phyloP scores from a whole-genome alignment of 2,329 filamentous ascomycete species.

The Periglandula ipomoeae region DNA sequence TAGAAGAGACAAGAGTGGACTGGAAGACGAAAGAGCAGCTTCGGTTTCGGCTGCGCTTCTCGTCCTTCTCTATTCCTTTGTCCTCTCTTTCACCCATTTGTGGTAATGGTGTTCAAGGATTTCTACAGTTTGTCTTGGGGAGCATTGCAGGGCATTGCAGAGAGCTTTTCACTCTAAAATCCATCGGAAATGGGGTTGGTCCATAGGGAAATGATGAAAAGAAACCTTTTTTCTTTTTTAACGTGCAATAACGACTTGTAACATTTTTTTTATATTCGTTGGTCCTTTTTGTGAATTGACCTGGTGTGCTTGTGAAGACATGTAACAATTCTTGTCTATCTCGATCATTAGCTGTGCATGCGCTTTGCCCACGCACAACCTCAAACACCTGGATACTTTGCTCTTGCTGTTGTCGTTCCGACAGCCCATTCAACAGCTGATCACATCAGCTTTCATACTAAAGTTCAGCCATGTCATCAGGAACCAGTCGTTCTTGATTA shows the following conservation, averaged over 20 bases:
- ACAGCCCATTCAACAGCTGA: no score
- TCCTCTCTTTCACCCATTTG: constrained; percentile 1
- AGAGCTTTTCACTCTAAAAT: neutral
- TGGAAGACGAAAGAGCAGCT: neutral
- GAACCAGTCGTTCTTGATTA: no score
- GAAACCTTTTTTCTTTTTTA: neutral
- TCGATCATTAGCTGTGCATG: no score
- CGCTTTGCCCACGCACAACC: no score
- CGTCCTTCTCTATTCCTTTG: neutral
- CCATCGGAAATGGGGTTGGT: constrained; percentile 2
- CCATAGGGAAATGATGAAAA: constrained; percentile 3
- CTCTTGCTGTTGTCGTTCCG: no score
- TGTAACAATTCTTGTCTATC: no score
- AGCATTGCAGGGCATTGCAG: constrained; percentile 1
- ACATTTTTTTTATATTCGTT: neutral
- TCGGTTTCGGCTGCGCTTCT: neutral
- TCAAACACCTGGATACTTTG: no score
- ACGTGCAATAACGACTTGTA: constrained; percentile 1
- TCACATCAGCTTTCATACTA: no score
- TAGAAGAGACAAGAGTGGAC: neutral
- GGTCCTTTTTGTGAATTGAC: neutral
- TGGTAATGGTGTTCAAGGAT: constrained; percentile 1
- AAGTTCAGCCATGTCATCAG: no score
- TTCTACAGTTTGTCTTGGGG: constrained; percentile 4
- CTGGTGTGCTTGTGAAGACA: no score